Base-by-base conservation (phyloP, 257 asterid species). In the Nicotiana tabacum region DNA sequence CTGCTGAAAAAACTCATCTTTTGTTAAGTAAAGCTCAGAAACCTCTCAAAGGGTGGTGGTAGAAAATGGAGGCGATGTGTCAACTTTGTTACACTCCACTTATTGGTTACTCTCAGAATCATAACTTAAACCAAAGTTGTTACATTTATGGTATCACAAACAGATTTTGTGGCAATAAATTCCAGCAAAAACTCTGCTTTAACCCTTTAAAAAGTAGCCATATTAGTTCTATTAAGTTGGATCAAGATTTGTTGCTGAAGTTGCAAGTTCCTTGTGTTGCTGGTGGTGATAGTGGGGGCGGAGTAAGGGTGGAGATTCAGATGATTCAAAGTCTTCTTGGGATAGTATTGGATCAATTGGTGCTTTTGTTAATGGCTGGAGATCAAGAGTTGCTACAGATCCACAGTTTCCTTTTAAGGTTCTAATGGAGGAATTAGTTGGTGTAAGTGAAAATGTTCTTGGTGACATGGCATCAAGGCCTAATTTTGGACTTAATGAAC, bases 381-480 rank as follows among this genome's bases (percentile, higher is more conserved):
- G 97, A 87, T 90, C 97, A 9, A 87, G 99, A 77, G 98, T 93
- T 80, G 92, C 92, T 32, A 97, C 98, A 1, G 99, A 95, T 88
- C 95, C 98, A 1, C 97, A 95, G 66, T 95, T 95, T 85, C 97
- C 98, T 0, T 95, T 95, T 87, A 95, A 95, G 89, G 97, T 95
- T 66, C 87, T 92, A 6, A 95, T 95, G 98, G 98, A 95, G 78
- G 98, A 95, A 82, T 61, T 95, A 82, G 98, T 93, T 2, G 98
- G 98, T 35, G 97, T 95, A 17, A 93, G 90, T 33, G 84, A 98
- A 27, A 91, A 96, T 64, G 96, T 92, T 43, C 80, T 92, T 24
- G 98, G 98, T 0, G 98, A 95, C 91, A 95, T 95, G 98, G 95
- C 98, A 0, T 90, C 97, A 0, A 95, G 98, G 62, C 98, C 98